Evolutionary conservation across 306 rosid genomes (phyloP).

Genomic region (Trifolium fragiferum): DNA sequence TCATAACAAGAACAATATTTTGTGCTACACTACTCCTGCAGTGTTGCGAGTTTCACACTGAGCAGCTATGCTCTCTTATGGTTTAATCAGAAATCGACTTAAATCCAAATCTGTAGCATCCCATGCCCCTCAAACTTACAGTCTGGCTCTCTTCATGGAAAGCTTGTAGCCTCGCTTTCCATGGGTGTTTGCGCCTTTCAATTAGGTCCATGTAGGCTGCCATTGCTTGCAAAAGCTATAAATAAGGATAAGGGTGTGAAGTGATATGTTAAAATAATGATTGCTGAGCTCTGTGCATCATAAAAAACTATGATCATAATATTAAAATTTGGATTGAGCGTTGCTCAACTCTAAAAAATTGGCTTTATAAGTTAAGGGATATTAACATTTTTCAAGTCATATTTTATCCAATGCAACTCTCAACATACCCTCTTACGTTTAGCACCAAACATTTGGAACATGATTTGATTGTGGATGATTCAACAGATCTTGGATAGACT

Average conservation of each 20-base stretch:
- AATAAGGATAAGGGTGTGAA: background rate
- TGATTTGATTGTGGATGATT: background rate
- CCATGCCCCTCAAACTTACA: no score
- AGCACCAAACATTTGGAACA: background rate
- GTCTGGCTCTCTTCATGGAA: background rate
- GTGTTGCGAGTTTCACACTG: background rate
- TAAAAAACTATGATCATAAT: background rate
- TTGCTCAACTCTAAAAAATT: background rate
- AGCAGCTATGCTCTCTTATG: background rate
- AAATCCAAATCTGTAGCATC: slow-evolving; percentile 12
- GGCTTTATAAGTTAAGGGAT: background rate
- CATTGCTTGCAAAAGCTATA: slow-evolving; percentile 13
- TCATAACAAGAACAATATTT: slow-evolving; percentile 6
- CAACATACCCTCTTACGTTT: background rate
- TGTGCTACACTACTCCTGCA: background rate
- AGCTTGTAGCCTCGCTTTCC: background rate
- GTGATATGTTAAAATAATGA: background rate
- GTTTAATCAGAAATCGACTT: background rate
- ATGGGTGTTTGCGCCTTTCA: background rate
- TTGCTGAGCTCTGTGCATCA: background rate
- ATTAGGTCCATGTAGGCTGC: background rate
- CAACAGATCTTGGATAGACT: background rate
- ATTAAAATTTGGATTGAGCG: background rate
- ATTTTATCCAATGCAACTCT: background rate
- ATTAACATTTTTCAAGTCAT: background rate